Base-by-base conservation (phyloP, 1,139 yeast species). In the Yamadazyma triangularis region DNA sequence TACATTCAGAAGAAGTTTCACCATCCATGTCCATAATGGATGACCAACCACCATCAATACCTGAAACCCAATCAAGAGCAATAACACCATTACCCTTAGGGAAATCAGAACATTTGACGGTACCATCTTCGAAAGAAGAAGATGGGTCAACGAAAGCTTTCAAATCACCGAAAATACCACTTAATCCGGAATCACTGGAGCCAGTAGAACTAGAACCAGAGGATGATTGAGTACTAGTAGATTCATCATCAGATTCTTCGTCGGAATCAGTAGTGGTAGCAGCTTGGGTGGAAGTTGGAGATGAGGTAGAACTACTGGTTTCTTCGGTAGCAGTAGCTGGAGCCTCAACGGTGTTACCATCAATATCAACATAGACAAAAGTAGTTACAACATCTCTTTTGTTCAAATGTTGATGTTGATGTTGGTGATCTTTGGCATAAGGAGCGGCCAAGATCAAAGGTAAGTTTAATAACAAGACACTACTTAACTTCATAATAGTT, bases 31-130 rank as follows among this genome's bases (percentile, higher is more conserved):
- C 64, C 52, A 59, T 56, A 50, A 91, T 74, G 36, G 96, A 87
- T 33, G 96, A 77, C 94, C 94, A 91, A 47, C 98, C 98, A 45
- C 91, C 94, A 31, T 53, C 50, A 15, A 50, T 35, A 39, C 78
- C 71, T 34, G 79, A 81, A 40, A 87, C 66, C 80, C 87, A 82
- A 64, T 83, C 84, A 33, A 89, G 66, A 26, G 89, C 58, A 50
- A 91, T 70, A 40, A 91, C 96, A 72, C 97, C 97, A 55, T 87
- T 77, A 44, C 95, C 95, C 20, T 80, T 61, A 57, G 97, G 97
- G 79, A 91, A 87, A 30, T 66, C 51, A 41, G 77, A 64, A 71
- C 98, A 91, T 42, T 73, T 60, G 56, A 79, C 60, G 36, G 72
- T 73, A 53, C 97, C 97, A 55, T 91, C 97, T 57, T 73, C 70